These are phyloP conservation scores for Phytomonas sp. DNA, from an alignment of 208 protist genomes.

Conservation along the genomic window DNA sequence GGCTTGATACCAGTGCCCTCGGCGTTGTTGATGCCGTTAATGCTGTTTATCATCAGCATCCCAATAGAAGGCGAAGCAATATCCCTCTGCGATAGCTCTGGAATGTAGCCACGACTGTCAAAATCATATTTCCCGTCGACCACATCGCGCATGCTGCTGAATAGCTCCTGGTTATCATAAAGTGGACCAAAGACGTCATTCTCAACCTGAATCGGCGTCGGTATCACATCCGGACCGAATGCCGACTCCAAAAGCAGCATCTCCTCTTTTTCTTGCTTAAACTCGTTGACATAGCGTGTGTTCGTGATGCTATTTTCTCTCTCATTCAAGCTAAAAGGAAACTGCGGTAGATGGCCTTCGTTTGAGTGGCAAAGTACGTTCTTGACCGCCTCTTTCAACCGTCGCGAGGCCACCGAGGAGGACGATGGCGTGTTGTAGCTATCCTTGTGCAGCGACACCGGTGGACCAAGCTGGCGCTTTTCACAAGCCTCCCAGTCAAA, in stretches of 20 bases:
- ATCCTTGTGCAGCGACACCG: slow-evolving; percentile 45
- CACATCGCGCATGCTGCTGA: slow-evolving; percentile 44
- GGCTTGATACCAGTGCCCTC: neutral
- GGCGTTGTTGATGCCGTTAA: neutral
- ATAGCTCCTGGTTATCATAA: slow-evolving; percentile 42
- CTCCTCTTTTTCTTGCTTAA: slow-evolving; percentile 33
- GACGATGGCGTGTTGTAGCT: slow-evolving; percentile 28
- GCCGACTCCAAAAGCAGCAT: slow-evolving; percentile 23
- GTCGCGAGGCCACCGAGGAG: slow-evolving; percentile 13
- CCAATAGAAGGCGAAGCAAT: neutral
- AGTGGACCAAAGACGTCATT: slow-evolving; percentile 46
- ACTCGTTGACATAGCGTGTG: slow-evolving; percentile 18
- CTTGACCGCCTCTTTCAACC: slow-evolving; percentile 23
- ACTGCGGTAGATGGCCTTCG: neutral
- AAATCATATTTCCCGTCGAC: slow-evolving; percentile 18
- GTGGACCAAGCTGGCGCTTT: slow-evolving; percentile 37
- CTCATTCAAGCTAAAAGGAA: neutral
- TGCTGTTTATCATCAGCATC: neutral
- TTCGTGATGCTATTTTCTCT: slow-evolving; percentile 1
- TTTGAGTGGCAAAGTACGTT: slow-evolving; percentile 15
- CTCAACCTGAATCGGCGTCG: slow-evolving; percentile 18
- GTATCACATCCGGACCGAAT: slow-evolving; percentile 23
- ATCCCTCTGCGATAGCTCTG: neutral
- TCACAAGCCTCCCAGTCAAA: slow-evolving; percentile 74
- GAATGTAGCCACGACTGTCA: slow-evolving; percentile 11